These are phyloP conservation scores for Noccaea caerulescens DNA, from an alignment of 345 rosid genomes.

Conservation along the genomic window DNA sequence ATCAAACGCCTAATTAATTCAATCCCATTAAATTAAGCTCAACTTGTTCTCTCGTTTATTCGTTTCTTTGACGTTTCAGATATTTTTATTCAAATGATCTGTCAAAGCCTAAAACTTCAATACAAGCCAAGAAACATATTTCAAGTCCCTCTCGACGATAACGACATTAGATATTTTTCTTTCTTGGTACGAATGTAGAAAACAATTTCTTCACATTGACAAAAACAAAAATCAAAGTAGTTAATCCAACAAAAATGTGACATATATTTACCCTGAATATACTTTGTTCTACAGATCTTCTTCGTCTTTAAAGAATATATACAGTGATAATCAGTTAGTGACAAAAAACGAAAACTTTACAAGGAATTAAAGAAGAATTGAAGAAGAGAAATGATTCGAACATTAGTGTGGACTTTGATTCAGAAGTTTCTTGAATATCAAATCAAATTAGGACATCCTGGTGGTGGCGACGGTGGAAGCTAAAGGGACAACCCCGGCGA, in stretches of 20 bases:
- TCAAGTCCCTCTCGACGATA: slow-evolving; percentile 28
- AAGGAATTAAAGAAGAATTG: neutral
- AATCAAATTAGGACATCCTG: slow-evolving; percentile 48
- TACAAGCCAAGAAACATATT: slow-evolving; percentile 21
- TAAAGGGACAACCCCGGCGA: slow-evolving; percentile 80
- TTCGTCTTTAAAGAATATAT: slow-evolving; percentile 7
- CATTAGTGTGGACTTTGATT: neutral
- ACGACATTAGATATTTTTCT: neutral
- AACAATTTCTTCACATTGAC: neutral
- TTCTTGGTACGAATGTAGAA: slow-evolving; percentile 3
- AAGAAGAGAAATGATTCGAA: neutral
- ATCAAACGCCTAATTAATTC: neutral
- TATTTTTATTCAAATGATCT: slow-evolving; percentile 9
- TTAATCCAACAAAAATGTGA: slow-evolving; percentile 21
- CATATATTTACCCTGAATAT: neutral
- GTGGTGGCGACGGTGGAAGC: slow-evolving; percentile 47
- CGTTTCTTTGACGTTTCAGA: neutral
- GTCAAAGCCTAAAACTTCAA: slow-evolving; percentile 4
- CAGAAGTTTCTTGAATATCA: neutral
- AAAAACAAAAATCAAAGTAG: slow-evolving; percentile 8
- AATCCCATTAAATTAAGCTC: neutral
- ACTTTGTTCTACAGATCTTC: neutral
- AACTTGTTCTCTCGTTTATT: neutral
- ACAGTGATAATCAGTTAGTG: slow-evolving; percentile 26
- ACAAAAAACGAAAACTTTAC: slow-evolving; percentile 6